phyloP scores from a whole-genome alignment of 1,284 basidiomycete genomes.

The Ustilago crameri region DNA sequence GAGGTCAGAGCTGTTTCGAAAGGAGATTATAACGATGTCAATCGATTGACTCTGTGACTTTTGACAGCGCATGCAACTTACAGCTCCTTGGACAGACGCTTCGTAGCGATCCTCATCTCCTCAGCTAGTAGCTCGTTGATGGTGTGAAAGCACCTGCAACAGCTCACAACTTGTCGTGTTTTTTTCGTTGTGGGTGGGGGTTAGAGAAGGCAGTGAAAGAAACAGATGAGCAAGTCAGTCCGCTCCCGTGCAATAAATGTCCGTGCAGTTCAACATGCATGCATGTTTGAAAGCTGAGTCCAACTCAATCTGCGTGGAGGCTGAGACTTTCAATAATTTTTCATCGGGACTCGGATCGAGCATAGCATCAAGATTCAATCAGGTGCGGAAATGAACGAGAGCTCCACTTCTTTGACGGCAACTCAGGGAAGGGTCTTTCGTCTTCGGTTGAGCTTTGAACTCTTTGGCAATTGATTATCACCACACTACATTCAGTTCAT shows the following conservation, averaged over 20 bases:
- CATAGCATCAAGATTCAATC: constrained; percentile 2
- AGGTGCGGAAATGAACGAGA: too few relatives aligned
- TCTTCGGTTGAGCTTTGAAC: neutral
- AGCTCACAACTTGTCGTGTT: too few relatives aligned
- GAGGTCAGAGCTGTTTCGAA: constrained; percentile 41
- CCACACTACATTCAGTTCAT: neutral
- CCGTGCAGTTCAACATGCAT: constrained; percentile 8
- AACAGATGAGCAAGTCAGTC: too few relatives aligned
- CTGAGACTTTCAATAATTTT: neutral
- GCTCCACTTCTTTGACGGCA: constrained; percentile 14
- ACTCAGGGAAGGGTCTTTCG: neutral
- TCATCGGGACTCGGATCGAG: constrained; percentile 3
- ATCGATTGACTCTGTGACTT: neutral
- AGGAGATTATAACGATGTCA: neutral
- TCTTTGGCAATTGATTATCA: too few relatives aligned
- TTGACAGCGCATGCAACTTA: constrained; percentile 7
- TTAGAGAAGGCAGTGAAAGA: too few relatives aligned
- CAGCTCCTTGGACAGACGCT: constrained; percentile 54
- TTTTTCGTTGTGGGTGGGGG: too few relatives aligned
- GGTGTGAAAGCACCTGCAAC: neutral
- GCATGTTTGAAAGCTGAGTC: constrained; percentile 25
- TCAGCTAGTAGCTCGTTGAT: constrained; percentile 1
- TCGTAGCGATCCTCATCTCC: constrained; percentile 54
- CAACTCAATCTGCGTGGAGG: constrained; percentile 22
- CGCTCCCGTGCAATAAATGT: neutral